Evolutionary conservation across 768 basidiomycete species (phyloP).

Genomic region (Pulveroboletus sp.): DNA sequence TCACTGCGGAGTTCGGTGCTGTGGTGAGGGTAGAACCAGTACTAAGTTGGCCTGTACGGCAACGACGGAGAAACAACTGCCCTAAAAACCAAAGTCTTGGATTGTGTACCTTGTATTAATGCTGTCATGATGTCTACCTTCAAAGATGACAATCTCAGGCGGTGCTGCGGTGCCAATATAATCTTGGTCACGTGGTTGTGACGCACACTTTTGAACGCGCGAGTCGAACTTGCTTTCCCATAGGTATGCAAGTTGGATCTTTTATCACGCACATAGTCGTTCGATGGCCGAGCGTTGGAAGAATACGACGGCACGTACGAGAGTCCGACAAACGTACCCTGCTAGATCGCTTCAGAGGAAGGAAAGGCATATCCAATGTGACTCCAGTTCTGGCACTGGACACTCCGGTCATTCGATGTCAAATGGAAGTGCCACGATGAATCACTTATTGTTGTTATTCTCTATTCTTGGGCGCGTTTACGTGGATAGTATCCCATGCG

Average conservation of each 20-base stretch:
- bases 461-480: background rate
- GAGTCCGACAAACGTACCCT: constrained; percentile 12
- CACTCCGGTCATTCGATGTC: constrained; percentile 11
- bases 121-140: too few species aligned
- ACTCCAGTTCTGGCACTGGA: background rate
- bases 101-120: too few species aligned
- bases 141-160: too few species aligned
- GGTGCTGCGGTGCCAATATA: too few species aligned
- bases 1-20: too few species aligned
- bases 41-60: too few species aligned
- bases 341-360: constrained; percentile 23
- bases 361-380: constrained; percentile 13
- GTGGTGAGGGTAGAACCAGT: too few species aligned
- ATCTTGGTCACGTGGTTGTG: too few species aligned
- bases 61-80: too few species aligned
- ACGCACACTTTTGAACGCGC: too few species aligned
- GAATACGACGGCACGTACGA: constrained; percentile 12
- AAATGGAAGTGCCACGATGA: constrained; percentile 10
- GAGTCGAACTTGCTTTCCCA: too few species aligned
- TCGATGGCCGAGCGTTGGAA: constrained; percentile 6
- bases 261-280: constrained; percentile 11
- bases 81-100: too few species aligned
- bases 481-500: constrained; percentile 9
- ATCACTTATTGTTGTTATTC: background rate
- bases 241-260: constrained; percentile 13